Base-by-base conservation (phyloP, 2,329 filamentous ascomycete genomes). In the Dryadomyces quercivorus region DNA sequence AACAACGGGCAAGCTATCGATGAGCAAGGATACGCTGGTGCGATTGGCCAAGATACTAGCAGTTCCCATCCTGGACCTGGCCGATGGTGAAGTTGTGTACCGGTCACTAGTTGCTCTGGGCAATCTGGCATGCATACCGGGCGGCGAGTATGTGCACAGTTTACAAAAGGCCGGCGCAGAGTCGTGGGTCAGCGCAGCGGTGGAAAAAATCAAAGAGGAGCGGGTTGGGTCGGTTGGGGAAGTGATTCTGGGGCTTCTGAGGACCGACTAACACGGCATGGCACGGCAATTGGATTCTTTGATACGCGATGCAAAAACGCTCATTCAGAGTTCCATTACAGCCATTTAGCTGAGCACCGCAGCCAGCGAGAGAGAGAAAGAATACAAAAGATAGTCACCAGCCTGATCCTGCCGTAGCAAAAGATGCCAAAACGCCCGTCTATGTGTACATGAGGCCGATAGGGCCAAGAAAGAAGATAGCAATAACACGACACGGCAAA, bases 31-130 rank as follows among this genome's bases (percentile, higher is more conserved):
- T 44, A 66, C 64, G 15, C 58, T 67, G 64, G 73, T 51, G 65
- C 75, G 67, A 66, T 69, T 58, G 71, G 70, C 43, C 63, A 81
- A 61, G 34, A 75, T 85, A 5, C 67, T 91, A 0, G 77, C 77
- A 1, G 74, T 75, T 55, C 76, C 92, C 1, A 68, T 95, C 1
- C 70, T 73, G 6, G 76, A 74, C 3, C 84, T 88, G 59, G 81
- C 75, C 2, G 91, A 97, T 62, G 80, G 84, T 0, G 93, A 97
- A 65, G 87, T 88, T 0, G 70, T 93, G 3, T 97, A 91, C 66
- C 82, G 93, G 21, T 81, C 82, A 0, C 75, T 97, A 6, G 87
- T 95, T 7, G 88, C 88, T 0, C 70, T 92, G 0, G 94, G 93
- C 0, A 98, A 91, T 1, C 66, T 94, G 56, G 75, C 49, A 16